These are phyloP conservation scores for Lycium barbarum DNA, from an alignment of 257 asterid species.

Conservation along the genomic window DNA sequence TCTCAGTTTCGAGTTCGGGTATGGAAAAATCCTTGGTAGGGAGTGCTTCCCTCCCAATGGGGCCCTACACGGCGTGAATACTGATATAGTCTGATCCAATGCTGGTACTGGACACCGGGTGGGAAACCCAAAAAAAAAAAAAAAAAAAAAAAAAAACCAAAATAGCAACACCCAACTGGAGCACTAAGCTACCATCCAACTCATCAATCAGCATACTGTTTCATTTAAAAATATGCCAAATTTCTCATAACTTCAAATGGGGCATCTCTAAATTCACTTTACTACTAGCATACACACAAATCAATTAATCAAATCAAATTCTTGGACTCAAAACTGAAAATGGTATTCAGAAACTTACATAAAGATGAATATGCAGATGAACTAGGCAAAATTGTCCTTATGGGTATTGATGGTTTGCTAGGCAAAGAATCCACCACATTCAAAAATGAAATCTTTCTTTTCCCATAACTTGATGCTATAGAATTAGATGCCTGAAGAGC, in stretches of 20 bases:
- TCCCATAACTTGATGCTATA: constrained; percentile 42
- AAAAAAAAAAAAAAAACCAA: no score
- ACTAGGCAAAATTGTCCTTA: constrained; percentile 33
- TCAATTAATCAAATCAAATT: background rate
- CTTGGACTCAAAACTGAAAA: constrained; percentile 9
- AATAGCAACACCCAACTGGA: background rate
- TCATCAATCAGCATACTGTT: background rate
- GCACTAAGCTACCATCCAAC: background rate
- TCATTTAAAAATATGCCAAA: background rate
- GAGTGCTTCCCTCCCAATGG: no score
- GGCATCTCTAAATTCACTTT: background rate
- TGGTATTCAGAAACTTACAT: constrained; percentile 46
- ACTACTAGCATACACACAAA: background rate
- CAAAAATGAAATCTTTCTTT: constrained; percentile 34
- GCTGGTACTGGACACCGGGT: no score
- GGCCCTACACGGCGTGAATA: no score
- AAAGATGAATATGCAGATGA: constrained; percentile 39
- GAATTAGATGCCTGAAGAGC: constrained; percentile 51
- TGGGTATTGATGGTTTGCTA: constrained; percentile 44
- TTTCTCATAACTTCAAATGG: background rate
- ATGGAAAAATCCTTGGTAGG: no score
- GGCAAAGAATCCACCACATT: constrained; percentile 39
- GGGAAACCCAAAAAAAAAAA: no score
- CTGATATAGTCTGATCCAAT: no score
- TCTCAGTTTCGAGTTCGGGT: no score